Percentiles rank a stretch among this genome's conserved stretches.
Conservation (phyloP, 1,284 basidiomycete genomes). For the Lentinus polychrous region DNA sequence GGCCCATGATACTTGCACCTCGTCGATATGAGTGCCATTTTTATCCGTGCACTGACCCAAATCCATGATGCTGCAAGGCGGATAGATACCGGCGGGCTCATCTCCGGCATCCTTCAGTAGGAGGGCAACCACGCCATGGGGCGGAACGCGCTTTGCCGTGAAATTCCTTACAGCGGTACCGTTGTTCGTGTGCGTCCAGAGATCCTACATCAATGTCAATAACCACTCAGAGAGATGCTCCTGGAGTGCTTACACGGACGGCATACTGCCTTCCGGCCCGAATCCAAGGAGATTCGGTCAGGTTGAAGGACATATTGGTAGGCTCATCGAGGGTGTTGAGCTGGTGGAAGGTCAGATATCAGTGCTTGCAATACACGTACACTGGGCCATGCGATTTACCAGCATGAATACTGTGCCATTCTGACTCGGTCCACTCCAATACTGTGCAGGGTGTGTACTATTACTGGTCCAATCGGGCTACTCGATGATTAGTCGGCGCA, state of each 20-base stretch:
- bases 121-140: slow-evolving; percentile 66
- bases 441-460: slow-evolving; percentile 40
- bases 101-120: slow-evolving; percentile 59
- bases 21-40: slow-evolving; percentile 18
- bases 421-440: slow-evolving; percentile 44
- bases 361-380: neutral
- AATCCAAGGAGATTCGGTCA: slow-evolving; percentile 67
- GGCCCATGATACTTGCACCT: too few relatives aligned
- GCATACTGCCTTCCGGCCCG: slow-evolving; percentile 56
- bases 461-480: slow-evolving; percentile 45
- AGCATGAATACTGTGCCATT: slow-evolving; percentile 42
- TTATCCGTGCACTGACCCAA: slow-evolving; percentile 20
- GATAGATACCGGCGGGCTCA: slow-evolving; percentile 44
- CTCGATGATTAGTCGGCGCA: slow-evolving; percentile 36
- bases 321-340: slow-evolving; percentile 42
- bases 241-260: slow-evolving; percentile 39
- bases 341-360: slow-evolving; percentile 14
- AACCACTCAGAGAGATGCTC: neutral
- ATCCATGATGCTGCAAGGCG: slow-evolving; percentile 17
- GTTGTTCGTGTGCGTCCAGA: slow-evolving; percentile 64
- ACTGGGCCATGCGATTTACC: slow-evolving; percentile 19
- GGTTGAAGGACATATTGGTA: slow-evolving; percentile 51
- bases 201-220: slow-evolving; percentile 35
- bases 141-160: slow-evolving; percentile 48
- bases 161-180: slow-evolving; percentile 59